Conservation (phyloP, 2,329 filamentous ascomycete species). For the Cordyceps cateniannulata region DNA sequence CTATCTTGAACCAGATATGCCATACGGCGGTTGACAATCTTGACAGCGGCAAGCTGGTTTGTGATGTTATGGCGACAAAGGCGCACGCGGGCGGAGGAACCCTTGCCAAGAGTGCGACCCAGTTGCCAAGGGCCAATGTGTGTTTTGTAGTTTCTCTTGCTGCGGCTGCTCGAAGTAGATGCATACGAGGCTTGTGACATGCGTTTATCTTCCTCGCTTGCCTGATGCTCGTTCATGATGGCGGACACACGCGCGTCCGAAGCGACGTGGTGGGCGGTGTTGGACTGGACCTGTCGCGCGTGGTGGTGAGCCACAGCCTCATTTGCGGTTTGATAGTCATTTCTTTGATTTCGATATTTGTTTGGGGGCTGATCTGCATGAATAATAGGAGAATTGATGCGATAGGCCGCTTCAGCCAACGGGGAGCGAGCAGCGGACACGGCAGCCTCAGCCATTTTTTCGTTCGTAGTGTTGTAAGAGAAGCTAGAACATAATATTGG, state of each 20-base stretch:
- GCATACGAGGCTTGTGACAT: constrained; percentile 36
- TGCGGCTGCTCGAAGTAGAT: constrained; percentile 33
- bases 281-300: constrained; percentile 10
- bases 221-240: constrained; percentile 23
- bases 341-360: constrained; percentile 25
- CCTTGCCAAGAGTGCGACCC: constrained; percentile 81
- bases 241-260: constrained; percentile 19
- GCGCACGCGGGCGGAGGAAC: constrained; percentile 82
- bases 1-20: constrained; percentile 77
- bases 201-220: constrained; percentile 29
- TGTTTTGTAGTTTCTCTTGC: constrained; percentile 50
- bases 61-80: constrained; percentile 75
- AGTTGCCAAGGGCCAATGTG: constrained; percentile 93
- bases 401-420: constrained; percentile 40
- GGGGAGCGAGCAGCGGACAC: constrained; percentile 31
- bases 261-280: constrained; percentile 8
- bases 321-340: background rate
- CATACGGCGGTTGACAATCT: constrained; percentile 83
- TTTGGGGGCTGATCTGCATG: constrained; percentile 20
- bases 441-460: constrained; percentile 27
- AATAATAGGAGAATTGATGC: constrained; percentile 37
- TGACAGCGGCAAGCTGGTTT: constrained; percentile 79
- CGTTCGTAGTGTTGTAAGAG: constrained; percentile 15
- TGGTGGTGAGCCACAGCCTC: constrained; percentile 14
- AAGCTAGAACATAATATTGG: constrained; percentile 31